A percentile compares a stretch with the other conserved stretches of the same genome.
These are phyloP conservation scores for Globisporangium uncinulatum DNA, from an alignment of 352 stramenopile genomes.

Conservation along the genomic window DNA sequence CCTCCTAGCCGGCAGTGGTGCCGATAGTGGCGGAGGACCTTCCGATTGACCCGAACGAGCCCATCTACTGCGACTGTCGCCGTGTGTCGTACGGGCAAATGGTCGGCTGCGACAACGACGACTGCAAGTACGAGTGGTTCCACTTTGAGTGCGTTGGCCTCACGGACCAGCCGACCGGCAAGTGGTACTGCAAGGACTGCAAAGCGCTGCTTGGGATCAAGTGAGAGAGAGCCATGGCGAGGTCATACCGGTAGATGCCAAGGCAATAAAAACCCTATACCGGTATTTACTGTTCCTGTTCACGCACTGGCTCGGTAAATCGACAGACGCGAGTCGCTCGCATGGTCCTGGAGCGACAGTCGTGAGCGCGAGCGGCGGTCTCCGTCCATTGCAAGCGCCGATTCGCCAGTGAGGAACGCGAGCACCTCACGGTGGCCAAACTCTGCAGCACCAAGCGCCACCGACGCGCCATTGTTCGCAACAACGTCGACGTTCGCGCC, in stretches of 20 bases:
- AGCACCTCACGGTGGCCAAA: constrained; percentile 30
- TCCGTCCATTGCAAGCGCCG: constrained; percentile 10
- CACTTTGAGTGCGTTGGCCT: constrained; percentile 88
- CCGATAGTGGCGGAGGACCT: constrained; percentile 69
- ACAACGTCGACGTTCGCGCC: constrained; percentile 20
- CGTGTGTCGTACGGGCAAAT: constrained; percentile 89
- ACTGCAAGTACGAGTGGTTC: constrained; percentile 93
- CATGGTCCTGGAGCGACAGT: constrained; percentile 14
- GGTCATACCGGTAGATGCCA: no score
- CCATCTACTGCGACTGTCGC: constrained; percentile 83
- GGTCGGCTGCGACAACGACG: constrained; percentile 90
- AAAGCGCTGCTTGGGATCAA: constrained; percentile 66
- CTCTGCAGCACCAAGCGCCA: constrained; percentile 21
- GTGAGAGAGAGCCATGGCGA: no score
- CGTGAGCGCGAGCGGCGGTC: constrained; percentile 11
- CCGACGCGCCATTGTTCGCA: constrained; percentile 16
- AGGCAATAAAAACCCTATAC: not conserved
- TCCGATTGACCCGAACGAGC: constrained; percentile 84
- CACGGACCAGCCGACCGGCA: constrained; percentile 72
- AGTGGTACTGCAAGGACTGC: constrained; percentile 84
- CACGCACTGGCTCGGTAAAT: not conserved
- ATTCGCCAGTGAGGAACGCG: constrained; percentile 23
- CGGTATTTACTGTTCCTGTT: not conserved
- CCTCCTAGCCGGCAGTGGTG: constrained; percentile 14
- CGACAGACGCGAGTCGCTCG: not conserved